Evolutionary conservation across 169 alveolate species (phyloP).

Genomic region (Plasmodium sp.): DNA sequence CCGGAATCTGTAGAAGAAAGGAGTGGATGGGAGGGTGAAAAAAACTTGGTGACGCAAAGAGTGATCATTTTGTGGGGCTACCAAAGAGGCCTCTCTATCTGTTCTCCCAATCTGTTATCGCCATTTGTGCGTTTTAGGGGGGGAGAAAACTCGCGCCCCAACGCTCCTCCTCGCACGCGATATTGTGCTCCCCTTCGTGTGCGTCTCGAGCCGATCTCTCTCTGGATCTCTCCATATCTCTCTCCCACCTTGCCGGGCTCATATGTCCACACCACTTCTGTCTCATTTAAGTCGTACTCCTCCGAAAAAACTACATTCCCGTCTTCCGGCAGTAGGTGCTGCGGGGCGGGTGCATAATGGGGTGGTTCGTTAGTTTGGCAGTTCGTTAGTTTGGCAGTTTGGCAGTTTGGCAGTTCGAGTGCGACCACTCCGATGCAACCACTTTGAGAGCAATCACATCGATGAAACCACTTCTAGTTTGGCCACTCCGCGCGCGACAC

Average conservation of each 20-base stretch:
- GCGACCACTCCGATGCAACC: too few relatives aligned
- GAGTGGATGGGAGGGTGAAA: not conserved
- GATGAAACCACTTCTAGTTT: too few relatives aligned
- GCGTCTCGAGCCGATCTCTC: not conserved
- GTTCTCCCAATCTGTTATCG: not conserved
- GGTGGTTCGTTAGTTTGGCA: not conserved
- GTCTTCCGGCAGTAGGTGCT: slow-evolving; percentile 84
- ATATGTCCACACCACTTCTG: slow-evolving; percentile 89
- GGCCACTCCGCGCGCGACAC: too few relatives aligned
- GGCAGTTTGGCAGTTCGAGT: not conserved
- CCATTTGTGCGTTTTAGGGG: not conserved
- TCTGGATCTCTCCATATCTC: too few relatives aligned
- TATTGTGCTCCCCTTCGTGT: not conserved
- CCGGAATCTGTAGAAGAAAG: slow-evolving; percentile 82
- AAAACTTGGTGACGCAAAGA: not conserved
- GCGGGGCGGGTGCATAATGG: not conserved
- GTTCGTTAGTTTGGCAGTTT: not conserved
- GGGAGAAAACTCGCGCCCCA: not conserved
- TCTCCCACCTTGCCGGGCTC: slow-evolving; percentile 84
- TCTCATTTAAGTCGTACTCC: slow-evolving; percentile 77
- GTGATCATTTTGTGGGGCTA: not conserved
- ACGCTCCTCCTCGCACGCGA: not conserved
- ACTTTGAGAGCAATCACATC: too few relatives aligned
- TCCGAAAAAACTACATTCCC: slow-evolving; percentile 87
- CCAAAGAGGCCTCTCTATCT: not conserved